Conservation (phyloP, 1,284 basidiomycete species). For the Rhodotorula mucilaginosa region DNA sequence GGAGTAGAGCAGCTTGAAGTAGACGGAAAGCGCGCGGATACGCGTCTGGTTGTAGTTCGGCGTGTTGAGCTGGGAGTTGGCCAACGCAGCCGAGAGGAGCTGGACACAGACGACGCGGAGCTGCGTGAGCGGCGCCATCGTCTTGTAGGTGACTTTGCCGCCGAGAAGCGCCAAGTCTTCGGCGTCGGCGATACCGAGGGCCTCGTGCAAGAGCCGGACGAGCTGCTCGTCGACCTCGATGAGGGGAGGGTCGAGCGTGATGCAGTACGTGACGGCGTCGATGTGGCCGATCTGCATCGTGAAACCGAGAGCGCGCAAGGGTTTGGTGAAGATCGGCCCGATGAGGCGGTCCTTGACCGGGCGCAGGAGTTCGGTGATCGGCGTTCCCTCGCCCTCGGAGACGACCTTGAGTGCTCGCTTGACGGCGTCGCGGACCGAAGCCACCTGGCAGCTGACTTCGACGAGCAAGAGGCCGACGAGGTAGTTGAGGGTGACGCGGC, state of each 20-base stretch:
- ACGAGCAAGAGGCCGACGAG: conserved; percentile 83
- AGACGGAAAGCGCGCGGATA: conserved; percentile 69
- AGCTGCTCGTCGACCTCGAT: conserved; percentile 56
- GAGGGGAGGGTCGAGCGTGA: conserved; percentile 51
- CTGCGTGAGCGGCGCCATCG: conserved; percentile 77
- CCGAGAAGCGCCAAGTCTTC: conserved; percentile 82
- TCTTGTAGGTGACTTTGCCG: conserved; percentile 69
- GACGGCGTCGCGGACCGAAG: conserved; percentile 78
- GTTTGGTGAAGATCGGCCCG: conserved; percentile 89
- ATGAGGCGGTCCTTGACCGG: conserved; percentile 86
- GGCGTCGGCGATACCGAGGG: conserved; percentile 90
- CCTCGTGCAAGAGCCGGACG: conserved; percentile 87
- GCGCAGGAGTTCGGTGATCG: conserved; percentile 73
- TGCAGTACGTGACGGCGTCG: conserved; percentile 89
- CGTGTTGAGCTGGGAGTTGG: conserved; percentile 85
- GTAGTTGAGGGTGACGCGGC: conserved; percentile 48
- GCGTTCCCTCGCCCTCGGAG: conserved; percentile 68
- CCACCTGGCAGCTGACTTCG: conserved; percentile 84
- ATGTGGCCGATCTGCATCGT: conserved; percentile 98
- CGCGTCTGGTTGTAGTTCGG: conserved; percentile 67
- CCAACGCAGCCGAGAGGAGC: conserved; percentile 89
- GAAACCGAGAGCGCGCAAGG: conserved; percentile 92
- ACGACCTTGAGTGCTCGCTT: conserved; percentile 80
- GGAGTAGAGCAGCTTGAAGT: conserved; percentile 98
- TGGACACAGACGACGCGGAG: conserved; percentile 95